Evolutionary conservation across 306 rosid species (phyloP).

Genomic region (Ormosia emarginata): DNA sequence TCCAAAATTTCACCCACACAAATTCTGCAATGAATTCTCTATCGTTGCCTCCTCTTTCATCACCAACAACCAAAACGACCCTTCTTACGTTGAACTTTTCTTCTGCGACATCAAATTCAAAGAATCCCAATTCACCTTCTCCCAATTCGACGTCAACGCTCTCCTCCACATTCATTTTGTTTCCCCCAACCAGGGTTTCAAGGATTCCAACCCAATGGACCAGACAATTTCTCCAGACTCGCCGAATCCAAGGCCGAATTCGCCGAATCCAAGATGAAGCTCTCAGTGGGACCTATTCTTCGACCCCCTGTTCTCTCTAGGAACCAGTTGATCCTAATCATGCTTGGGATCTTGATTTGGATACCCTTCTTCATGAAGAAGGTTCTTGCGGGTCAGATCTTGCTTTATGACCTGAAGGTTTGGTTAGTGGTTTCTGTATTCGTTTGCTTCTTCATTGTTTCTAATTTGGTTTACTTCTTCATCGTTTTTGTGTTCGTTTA

Average conservation of each 20-base stretch:
- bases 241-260: constrained; percentile 91
- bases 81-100: constrained; percentile 54
- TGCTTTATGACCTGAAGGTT: constrained; percentile 63
- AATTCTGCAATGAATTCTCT: constrained; percentile 60
- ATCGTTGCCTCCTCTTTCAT: constrained; percentile 69
- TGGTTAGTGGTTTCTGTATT: constrained; percentile 79
- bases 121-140: constrained; percentile 63
- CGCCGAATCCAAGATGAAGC: constrained; percentile 57
- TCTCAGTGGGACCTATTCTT: constrained; percentile 71
- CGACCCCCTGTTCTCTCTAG: constrained; percentile 70
- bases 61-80: constrained; percentile 41
- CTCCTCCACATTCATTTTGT: constrained; percentile 82
- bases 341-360: constrained; percentile 35
- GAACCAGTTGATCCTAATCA: constrained; percentile 42
- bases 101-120: constrained; percentile 82
- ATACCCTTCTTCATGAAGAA: constrained; percentile 50
- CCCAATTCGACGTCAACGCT: constrained; percentile 73
- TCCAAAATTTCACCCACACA: too few species aligned
- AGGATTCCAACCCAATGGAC: constrained; percentile 77
- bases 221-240: constrained; percentile 71
- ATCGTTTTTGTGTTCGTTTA: too few species aligned
- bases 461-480: too few species aligned
- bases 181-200: constrained; percentile 51
- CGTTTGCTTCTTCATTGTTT: constrained; percentile 85
- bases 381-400: constrained; percentile 56